Conservation (phyloP, 2,329 filamentous ascomycete species). For the Colletotrichum tropicale region DNA sequence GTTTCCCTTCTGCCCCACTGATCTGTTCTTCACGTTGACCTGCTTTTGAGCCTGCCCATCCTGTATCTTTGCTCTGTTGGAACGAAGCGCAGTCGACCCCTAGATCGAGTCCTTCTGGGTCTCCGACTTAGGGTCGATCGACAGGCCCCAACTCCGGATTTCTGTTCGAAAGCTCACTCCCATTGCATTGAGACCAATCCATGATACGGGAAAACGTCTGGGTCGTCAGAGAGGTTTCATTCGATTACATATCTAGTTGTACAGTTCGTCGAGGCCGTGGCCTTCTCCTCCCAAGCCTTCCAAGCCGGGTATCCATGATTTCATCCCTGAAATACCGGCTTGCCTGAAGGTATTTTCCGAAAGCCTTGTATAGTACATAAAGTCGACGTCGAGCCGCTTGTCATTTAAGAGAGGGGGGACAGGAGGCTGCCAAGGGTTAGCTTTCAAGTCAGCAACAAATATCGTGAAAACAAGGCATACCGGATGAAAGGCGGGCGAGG, state of each 20-base stretch:
- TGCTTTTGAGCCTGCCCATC: not conserved
- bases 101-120: not conserved
- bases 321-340: not conserved
- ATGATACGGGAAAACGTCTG: not conserved
- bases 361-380: conserved; percentile 19
- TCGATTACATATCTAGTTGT: conserved; percentile 22
- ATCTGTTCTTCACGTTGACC: not conserved
- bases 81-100: not conserved
- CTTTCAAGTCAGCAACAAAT: not conserved
- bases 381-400: not conserved
- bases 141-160: not conserved
- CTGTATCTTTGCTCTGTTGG: not conserved
- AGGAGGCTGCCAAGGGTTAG: conserved; percentile 54
- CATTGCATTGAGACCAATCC: not conserved
- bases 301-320: not conserved
- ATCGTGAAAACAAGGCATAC: conserved; percentile 37
- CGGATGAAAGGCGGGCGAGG: conserved; percentile 77
- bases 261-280: conserved; percentile 1
- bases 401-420: conserved; percentile 64
- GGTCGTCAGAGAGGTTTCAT: conserved; percentile 20
- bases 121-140: not conserved
- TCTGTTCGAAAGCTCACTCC: not conserved
- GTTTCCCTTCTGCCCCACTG: not conserved
- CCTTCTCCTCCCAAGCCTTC: not conserved
- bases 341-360: not conserved